These are phyloP conservation scores for Pythium aristosporum DNA, from an alignment of 352 stramenopile genomes.

Conservation along the genomic window DNA sequence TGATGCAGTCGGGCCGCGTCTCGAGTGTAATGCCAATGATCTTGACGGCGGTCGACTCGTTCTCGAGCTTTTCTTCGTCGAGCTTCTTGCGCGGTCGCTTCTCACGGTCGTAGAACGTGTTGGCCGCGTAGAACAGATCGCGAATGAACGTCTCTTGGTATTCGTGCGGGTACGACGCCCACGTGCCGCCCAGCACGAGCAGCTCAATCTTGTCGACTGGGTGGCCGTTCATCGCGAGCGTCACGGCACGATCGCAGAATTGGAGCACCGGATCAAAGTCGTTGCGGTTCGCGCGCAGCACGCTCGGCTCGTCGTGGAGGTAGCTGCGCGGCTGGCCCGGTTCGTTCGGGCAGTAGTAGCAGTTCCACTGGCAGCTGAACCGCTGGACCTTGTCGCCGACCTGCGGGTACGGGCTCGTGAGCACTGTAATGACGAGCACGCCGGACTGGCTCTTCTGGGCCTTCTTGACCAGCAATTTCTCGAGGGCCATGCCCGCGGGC, in stretches of 20 bases:
- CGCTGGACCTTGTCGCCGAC: slow-evolving; percentile 76
- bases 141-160: slow-evolving; percentile 92
- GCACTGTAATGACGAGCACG: slow-evolving; percentile 90
- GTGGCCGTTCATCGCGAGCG: slow-evolving; percentile 90
- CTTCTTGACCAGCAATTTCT: slow-evolving; percentile 88
- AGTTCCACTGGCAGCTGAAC: slow-evolving; percentile 95
- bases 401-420: slow-evolving; percentile 89
- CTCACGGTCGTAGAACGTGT: slow-evolving; percentile 86
- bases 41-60: slow-evolving; percentile 81
- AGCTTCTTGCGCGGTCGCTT: slow-evolving; percentile 71
- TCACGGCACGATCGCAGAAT: slow-evolving; percentile 90
- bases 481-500: slow-evolving; percentile 48
- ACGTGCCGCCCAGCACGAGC: slow-evolving; percentile 90
- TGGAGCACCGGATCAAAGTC: slow-evolving; percentile 91
- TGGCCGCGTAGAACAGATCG: slow-evolving; percentile 92
- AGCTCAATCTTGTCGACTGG: slow-evolving; percentile 93
- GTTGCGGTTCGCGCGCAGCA: slow-evolving; percentile 91
- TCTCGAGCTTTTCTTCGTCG: slow-evolving; percentile 88
- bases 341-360: slow-evolving; percentile 95
- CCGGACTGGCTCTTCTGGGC: slow-evolving; percentile 88
- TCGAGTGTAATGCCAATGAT: slow-evolving; percentile 92
- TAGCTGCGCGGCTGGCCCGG: slow-evolving; percentile 90
- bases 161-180: slow-evolving; percentile 89
- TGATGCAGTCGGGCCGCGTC: slow-evolving; percentile 91
- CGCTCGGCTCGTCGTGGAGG: slow-evolving; percentile 91